Evolutionary conservation across 345 rosid genomes (phyloP).

Genomic region (Tarenaya hassleriana): DNA sequence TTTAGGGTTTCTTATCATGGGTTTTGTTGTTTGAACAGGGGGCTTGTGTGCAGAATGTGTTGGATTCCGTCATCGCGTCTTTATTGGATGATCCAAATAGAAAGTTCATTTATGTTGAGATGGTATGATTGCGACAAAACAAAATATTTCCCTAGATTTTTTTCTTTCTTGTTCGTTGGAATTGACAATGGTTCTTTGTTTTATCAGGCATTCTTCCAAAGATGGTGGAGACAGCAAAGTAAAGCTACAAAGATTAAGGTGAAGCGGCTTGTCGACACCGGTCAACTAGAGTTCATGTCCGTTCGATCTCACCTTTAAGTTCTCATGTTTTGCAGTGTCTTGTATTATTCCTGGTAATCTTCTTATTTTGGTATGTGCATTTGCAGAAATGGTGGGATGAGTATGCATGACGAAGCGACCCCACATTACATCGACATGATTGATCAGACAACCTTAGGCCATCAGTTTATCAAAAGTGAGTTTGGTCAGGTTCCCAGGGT

Average conservation of each 20-base stretch:
- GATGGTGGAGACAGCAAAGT: constrained; percentile 99
- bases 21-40: constrained; percentile 40
- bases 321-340: background rate
- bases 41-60: constrained; percentile 87
- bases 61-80: constrained; percentile 80
- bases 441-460: constrained; percentile 94
- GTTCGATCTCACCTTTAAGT: constrained; percentile 5
- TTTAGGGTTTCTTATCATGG: constrained; percentile 19
- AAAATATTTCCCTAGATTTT: background rate
- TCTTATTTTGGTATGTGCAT: constrained; percentile 8
- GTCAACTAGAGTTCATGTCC: constrained; percentile 92
- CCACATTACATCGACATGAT: constrained; percentile 88
- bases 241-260: constrained; percentile 58
- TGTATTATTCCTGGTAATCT: background rate
- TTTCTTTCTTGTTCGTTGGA: background rate
- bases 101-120: constrained; percentile 86
- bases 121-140: constrained; percentile 32
- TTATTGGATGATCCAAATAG: constrained; percentile 76
- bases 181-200: constrained; percentile 7
- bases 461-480: constrained; percentile 64
- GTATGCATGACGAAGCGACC: constrained; percentile 93
- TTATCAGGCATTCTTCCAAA: constrained; percentile 74
- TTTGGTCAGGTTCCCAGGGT: constrained; percentile 84
- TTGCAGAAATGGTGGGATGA: constrained; percentile 86
- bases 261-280: constrained; percentile 72